Evolutionary conservation across 2,329 filamentous ascomycete genomes (phyloP).

Genomic region (Dactylella cylindrospora): DNA sequence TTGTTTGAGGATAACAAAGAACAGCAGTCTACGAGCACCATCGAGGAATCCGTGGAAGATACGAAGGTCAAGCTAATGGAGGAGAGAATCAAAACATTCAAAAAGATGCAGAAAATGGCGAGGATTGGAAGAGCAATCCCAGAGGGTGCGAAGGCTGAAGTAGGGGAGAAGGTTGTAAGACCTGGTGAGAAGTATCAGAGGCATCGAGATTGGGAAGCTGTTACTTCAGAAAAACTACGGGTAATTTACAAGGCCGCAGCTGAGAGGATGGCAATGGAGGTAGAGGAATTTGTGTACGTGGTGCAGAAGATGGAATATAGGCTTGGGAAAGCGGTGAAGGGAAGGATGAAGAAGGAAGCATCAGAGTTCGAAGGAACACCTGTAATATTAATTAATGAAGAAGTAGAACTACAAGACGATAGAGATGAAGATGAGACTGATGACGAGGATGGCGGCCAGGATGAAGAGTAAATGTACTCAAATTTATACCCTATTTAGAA

Average conservation of each 20-base stretch:
- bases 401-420: not conserved
- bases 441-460: not conserved
- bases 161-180: constrained; percentile 1
- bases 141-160: not conserved
- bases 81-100: constrained; percentile 9
- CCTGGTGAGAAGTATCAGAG: constrained; percentile 28
- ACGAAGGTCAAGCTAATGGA: not conserved
- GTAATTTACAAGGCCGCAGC: constrained; percentile 21
- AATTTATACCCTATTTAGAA: too few species aligned
- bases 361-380: constrained; percentile 1
- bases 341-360: constrained; percentile 4
- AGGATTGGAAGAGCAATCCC: constrained; percentile 8
- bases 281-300: constrained; percentile 25
- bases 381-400: constrained; percentile 8
- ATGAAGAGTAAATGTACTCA: too few species aligned
- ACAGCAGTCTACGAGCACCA: constrained; percentile 45
- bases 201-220: constrained; percentile 26
- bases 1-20: constrained; percentile 47
- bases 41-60: not conserved
- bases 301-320: constrained; percentile 35
- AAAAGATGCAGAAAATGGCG: constrained; percentile 3
- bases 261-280: constrained; percentile 5
- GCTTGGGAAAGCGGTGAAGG: constrained; percentile 5
- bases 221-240: constrained; percentile 15
- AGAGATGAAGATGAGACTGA: constrained; percentile 9